Base-by-base conservation (phyloP, 176 grass and related monocot genomes). In the Alloteropsis semialata region DNA sequence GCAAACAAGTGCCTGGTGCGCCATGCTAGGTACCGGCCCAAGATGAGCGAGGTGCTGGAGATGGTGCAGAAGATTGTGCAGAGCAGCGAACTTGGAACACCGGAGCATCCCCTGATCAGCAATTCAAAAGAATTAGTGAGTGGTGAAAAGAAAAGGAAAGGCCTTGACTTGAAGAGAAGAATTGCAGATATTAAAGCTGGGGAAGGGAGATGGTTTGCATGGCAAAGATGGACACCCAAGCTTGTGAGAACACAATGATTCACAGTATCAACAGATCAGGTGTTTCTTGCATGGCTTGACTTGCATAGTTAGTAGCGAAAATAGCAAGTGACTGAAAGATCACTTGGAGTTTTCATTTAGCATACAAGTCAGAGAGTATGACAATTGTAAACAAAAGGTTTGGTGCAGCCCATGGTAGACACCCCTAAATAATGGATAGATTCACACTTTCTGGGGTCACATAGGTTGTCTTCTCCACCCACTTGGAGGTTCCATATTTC, bases 11-110 rank as follows among this genome's bases (percentile, higher is more conserved):
- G 96, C 42, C 78, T 98, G 34, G 72, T 90, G 51, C 96, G 96
- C 19, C 82, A 91, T 19, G 79, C 91, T 7, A 95, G 64, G 67
- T 80, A 90, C 10, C 85, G 91, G 43, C 96, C 96, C 2, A 98
- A 93, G 87, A 98, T 95, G 92, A 98, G 96, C 1, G 89, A 98
- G 84, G 96, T 98, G 29, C 29, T 93, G 49, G 87, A 91, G 46
- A 98, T 95, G 96, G 87, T 98, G 39, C 81, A 90, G 81, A 95
- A 89, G 72, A 95, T 98, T 4, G 22, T 95, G 0, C 87, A 91
- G 32, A 91, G 87, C 42, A 85, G 64, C n/a, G 88, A 89, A 12
- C 77, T 84, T 9, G 91, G 91, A 69, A 75, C 84, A 15, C 96
- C 76, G 0, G 90, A 90, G 41, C 88, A 62, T 73, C 86, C 83